Base-by-base conservation (phyloP, 208 protist species). In the Leishmania turanica region DNA sequence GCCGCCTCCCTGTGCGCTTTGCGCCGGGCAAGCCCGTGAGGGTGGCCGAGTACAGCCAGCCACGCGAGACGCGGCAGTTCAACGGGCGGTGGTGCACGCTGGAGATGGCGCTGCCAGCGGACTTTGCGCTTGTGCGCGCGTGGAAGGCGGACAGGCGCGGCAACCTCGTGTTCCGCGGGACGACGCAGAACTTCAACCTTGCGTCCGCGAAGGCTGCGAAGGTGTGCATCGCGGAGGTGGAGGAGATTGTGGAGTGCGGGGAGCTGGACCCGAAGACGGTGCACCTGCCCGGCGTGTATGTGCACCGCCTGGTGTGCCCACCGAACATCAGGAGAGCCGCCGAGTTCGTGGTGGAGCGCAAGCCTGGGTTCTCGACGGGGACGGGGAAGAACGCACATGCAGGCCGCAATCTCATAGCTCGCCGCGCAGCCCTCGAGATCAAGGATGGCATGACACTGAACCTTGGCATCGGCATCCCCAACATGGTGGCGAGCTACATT, bases 401-500 rank as follows among this genome's bases (percentile, higher is more conserved):
- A 4, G 53, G 62, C 45, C 71, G 70, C 17, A 71, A 93, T 60
- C 70, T 75, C 49, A 99, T 99, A 53, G 96, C 93, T 6, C 81
- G 91, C 40, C 89, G 98, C 56, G 97, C 98, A 13, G 98, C 95
- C 11, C 76, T 98, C 21, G 98, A 99, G 83, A 93, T 99, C 51
- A 49, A 94, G 81, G 94, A 99, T 64, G 97, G 97, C 56, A 99
- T 98, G 95, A 95, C 97, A 51, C 91, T 97, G 47, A 99, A 99
- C 83, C 82, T 99, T 1, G 98, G 98, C 47, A 98, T 99, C 65
- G 98, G 98, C 64, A 96, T 99, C 68, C 98, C 98, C 53, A 99
- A 94, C 53, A 77, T 99, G 21, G 94, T 96, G 3, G 86, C 85
- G 66, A 96, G 93, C 87, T 98, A 94, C 83, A 78, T 99, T 1